Conservation (phyloP, 2,329 filamentous ascomycete species). For the Juglanconis sp. region DNA sequence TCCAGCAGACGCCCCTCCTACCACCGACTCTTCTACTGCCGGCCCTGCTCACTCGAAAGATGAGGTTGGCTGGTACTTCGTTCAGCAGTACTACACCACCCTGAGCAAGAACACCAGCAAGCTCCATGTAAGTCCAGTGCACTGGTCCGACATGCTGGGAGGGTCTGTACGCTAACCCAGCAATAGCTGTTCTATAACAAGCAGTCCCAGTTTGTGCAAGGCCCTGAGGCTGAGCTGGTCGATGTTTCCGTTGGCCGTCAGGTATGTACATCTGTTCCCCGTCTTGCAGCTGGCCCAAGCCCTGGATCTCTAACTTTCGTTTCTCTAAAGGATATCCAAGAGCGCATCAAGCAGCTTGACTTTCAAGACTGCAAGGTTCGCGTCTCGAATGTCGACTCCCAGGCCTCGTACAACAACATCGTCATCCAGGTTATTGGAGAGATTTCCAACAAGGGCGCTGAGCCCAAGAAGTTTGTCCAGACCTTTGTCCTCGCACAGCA, state of each 20-base stretch:
- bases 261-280: slow-evolving; percentile 51
- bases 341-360: slow-evolving; percentile 87
- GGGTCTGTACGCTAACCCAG: not conserved
- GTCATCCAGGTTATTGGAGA: slow-evolving; percentile 98
- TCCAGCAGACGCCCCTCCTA: slow-evolving; percentile 28
- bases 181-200: slow-evolving; percentile 87
- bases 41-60: slow-evolving; percentile 66
- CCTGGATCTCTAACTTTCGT: not conserved
- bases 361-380: slow-evolving; percentile 98
- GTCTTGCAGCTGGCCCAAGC: not conserved
- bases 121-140: slow-evolving; percentile 62
- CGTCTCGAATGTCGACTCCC: slow-evolving; percentile 95
- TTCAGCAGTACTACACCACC: slow-evolving; percentile 98
- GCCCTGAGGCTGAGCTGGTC: slow-evolving; percentile 84
- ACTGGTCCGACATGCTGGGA: not conserved
- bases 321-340: slow-evolving; percentile 71
- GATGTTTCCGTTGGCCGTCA: slow-evolving; percentile 82
- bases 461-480: slow-evolving; percentile 94
- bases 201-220: slow-evolving; percentile 90
- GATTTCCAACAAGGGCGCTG: slow-evolving; percentile 88
- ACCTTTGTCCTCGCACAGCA: slow-evolving; percentile 96
- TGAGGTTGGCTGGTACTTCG: slow-evolving; percentile 98
- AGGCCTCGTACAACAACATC: slow-evolving; percentile 88
- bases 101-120: slow-evolving; percentile 92
- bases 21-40: slow-evolving; percentile 29